These are phyloP conservation scores for Clausena lansium DNA, from an alignment of 345 rosid genomes.

Conservation along the genomic window DNA sequence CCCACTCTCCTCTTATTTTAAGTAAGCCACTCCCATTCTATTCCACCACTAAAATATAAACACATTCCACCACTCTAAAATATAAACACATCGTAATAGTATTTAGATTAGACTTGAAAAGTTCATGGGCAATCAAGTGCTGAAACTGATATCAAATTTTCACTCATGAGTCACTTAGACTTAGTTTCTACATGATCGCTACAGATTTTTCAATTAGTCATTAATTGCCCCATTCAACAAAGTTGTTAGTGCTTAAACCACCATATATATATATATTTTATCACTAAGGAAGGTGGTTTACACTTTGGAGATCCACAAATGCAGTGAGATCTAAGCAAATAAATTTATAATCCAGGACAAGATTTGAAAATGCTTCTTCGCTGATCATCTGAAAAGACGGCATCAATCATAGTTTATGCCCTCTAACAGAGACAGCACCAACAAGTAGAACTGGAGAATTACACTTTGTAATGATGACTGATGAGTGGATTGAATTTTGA, in stretches of 20 bases:
- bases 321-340: background rate
- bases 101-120: no score
- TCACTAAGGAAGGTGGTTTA: background rate
- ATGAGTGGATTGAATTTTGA: no score
- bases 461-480: no score
- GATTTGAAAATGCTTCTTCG: background rate
- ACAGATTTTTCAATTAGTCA: background rate
- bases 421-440: background rate
- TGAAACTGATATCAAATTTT: background rate
- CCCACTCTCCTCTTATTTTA: no score
- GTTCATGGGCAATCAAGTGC: background rate
- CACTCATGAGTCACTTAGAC: background rate
- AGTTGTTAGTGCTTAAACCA: background rate
- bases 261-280: background rate
- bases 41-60: no score
- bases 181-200: background rate
- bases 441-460: background rate
- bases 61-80: no score
- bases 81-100: no score
- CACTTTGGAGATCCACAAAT: slow-evolving; percentile 5
- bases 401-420: background rate
- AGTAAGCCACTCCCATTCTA: no score
- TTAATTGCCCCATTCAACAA: background rate
- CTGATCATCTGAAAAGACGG: background rate
- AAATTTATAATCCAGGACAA: background rate